phyloP scores from a whole-genome alignment of 108 stramenopile species.

The Fragilaria crotonensis region DNA sequence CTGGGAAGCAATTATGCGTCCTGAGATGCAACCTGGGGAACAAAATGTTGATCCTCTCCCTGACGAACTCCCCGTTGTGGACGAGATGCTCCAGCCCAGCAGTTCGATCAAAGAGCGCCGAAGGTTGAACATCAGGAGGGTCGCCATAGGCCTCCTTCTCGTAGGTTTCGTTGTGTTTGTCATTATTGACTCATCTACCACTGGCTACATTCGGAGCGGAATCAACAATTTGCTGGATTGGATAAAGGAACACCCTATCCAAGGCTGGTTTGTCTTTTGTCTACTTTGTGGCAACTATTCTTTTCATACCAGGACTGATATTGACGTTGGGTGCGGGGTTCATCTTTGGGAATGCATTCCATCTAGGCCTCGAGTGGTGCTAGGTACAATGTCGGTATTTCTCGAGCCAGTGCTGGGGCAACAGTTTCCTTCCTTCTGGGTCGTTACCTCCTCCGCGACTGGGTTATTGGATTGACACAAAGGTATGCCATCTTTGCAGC shows the following conservation, averaged over 20 bases:
- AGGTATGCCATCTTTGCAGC: slow-evolving; percentile 50
- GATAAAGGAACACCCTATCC: slow-evolving; percentile 47
- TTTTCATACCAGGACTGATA: slow-evolving; percentile 63
- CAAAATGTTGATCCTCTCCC: no score
- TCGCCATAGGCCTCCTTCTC: slow-evolving; percentile 24
- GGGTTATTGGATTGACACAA: slow-evolving; percentile 28
- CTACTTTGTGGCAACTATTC: slow-evolving; percentile 34
- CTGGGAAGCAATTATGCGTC: no score
- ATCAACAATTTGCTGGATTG: slow-evolving; percentile 51
- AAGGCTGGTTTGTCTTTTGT: slow-evolving; percentile 61
- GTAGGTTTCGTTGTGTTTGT: slow-evolving; percentile 36
- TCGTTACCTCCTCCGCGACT: slow-evolving; percentile 47
- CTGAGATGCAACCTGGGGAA: no score
- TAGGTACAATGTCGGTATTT: slow-evolving; percentile 53
- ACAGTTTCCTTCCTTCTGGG: slow-evolving; percentile 41
- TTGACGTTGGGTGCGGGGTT: slow-evolving; percentile 71
- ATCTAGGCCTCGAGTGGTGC: slow-evolving; percentile 42
- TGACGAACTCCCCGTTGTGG: no score
- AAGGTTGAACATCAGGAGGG: slow-evolving; percentile 13
- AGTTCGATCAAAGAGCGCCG: no score
- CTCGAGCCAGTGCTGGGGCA: slow-evolving; percentile 37
- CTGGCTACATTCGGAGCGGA: slow-evolving; percentile 15
- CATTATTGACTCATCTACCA: slow-evolving; percentile 52
- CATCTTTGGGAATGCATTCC: slow-evolving; percentile 55
- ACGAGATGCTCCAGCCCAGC: no score